Percentiles rank a stretch among this genome's conserved stretches.
These are phyloP conservation scores for Kwoniella europaea DNA, from an alignment of 768 basidiomycete species.

Conservation along the genomic window DNA sequence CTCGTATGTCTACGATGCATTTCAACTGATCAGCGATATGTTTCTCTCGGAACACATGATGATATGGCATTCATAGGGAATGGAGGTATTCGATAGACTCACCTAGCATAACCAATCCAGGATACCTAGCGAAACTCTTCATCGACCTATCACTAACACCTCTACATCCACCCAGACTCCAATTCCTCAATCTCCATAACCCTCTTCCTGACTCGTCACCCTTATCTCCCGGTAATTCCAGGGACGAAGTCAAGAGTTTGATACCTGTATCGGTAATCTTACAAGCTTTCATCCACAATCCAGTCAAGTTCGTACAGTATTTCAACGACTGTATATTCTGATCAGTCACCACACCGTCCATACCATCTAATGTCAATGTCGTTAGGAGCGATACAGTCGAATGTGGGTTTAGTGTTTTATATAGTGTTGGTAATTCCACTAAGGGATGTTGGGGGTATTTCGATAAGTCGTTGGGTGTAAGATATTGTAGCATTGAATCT, in stretches of 20 bases:
- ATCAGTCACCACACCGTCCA: slow-evolving; percentile 36
- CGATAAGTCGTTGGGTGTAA: slow-evolving; percentile 23
- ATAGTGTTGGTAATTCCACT: slow-evolving; percentile 37
- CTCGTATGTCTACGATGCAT: slow-evolving; percentile 34
- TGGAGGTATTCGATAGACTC: slow-evolving; percentile 11
- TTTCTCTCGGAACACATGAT: not conserved
- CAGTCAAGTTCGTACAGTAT: slow-evolving; percentile 42
- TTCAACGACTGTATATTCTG: slow-evolving; percentile 32
- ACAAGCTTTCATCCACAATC: slow-evolving; percentile 41
- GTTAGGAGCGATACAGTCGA: slow-evolving; percentile 31
- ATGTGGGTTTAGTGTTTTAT: slow-evolving; percentile 9
- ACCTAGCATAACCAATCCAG: slow-evolving; percentile 49
- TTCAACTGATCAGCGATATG: not conserved
- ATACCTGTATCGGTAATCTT: slow-evolving; percentile 40
- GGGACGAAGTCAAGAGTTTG: slow-evolving; percentile 32
- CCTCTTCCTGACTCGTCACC: slow-evolving; percentile 31
- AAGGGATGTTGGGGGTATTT: slow-evolving; percentile 37
- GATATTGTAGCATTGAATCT: slow-evolving; percentile 14
- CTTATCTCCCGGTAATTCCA: slow-evolving; percentile 32
- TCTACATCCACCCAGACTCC: slow-evolving; percentile 39
- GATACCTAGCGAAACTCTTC: slow-evolving; percentile 40
- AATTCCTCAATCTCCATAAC: slow-evolving; percentile 40
- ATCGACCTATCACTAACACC: slow-evolving; percentile 39
- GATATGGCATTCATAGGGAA: not conserved
- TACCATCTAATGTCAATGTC: slow-evolving; percentile 35